Conservation (phyloP, 495 filamentous ascomycete genomes). For the Jackrogersella multiformis region DNA sequence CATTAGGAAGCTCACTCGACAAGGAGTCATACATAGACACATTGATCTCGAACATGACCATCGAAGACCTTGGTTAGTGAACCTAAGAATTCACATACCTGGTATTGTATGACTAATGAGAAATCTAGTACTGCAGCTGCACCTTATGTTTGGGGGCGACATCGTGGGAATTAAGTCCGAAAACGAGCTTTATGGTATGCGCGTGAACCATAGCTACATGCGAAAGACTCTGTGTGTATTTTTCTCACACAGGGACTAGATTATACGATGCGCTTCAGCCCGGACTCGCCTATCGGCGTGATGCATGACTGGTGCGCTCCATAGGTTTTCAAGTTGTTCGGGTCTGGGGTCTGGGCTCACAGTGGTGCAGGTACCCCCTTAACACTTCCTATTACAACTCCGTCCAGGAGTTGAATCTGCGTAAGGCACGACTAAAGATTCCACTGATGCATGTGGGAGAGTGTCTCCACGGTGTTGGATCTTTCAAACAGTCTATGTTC, state of each 20-base stretch:
- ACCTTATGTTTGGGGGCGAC: slow-evolving; percentile 57
- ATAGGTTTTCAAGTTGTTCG: not conserved
- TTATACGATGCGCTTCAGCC: slow-evolving; percentile 47
- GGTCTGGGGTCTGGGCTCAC: not conserved
- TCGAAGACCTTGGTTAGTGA: slow-evolving; percentile 44
- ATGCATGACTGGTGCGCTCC: slow-evolving; percentile 45
- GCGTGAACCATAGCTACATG: not conserved
- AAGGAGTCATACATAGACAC: slow-evolving; percentile 40
- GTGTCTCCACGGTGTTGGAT: slow-evolving; percentile 54
- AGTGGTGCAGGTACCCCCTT: slow-evolving; percentile 45
- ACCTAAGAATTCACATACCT: not conserved
- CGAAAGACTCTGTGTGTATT: not conserved
- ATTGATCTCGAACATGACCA: slow-evolving; percentile 45
- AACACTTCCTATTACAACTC: slow-evolving; percentile 52
- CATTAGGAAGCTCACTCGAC: not conserved
- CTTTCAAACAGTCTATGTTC: slow-evolving; percentile 55
- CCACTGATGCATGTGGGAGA: slow-evolving; percentile 53
- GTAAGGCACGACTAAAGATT: slow-evolving; percentile 46
- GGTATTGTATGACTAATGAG: not conserved
- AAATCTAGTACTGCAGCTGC: slow-evolving; percentile 48
- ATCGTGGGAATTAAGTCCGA: slow-evolving; percentile 53
- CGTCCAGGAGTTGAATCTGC: slow-evolving; percentile 48
- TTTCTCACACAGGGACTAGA: slow-evolving; percentile 34
- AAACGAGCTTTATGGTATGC: slow-evolving; percentile 52
- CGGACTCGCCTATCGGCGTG: slow-evolving; percentile 44